Conservation (phyloP, 2,329 filamentous ascomycete species). For the Davidsoniella australis region DNA sequence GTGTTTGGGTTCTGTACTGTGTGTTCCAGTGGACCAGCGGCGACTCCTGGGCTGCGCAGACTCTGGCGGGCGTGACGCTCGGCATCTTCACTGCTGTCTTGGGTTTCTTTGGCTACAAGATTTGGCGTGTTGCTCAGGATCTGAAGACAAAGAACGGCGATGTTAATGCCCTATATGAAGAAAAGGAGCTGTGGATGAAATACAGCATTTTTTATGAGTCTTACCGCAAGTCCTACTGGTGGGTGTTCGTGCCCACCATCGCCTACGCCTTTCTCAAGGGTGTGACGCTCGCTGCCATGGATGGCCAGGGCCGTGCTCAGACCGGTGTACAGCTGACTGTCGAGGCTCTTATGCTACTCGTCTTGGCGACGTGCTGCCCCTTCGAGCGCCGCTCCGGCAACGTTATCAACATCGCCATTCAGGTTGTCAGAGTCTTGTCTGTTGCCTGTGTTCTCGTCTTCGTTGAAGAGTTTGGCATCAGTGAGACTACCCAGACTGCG, state of each 20-base stretch:
- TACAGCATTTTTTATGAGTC: conserved; percentile 96
- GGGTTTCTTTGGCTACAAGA: conserved; percentile 69
- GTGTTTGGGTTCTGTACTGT: conserved; percentile 89
- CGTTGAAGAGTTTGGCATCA: conserved; percentile 78
- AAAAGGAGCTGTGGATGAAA: conserved; percentile 83
- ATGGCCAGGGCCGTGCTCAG: conserved; percentile 74
- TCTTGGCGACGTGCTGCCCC: conserved; percentile 72
- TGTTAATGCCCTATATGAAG: conserved; percentile 56
- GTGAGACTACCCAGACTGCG: conserved; percentile 83
- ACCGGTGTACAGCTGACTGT: conserved; percentile 64
- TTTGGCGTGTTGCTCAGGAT: conserved; percentile 57
- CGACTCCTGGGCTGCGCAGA: conserved; percentile 85
- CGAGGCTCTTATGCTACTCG: conserved; percentile 59
- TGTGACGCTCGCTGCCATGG: conserved; percentile 64
- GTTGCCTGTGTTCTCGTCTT: conserved; percentile 82
- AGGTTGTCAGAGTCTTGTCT: conserved; percentile 74
- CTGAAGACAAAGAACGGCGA: conserved; percentile 65
- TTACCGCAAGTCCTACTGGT: conserved; percentile 92
- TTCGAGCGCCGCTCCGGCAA: conserved; percentile 78
- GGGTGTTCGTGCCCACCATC: conserved; percentile 82
- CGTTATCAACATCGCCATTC: conserved; percentile 85
- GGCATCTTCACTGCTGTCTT: conserved; percentile 64
- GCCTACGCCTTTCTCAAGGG: conserved; percentile 84
- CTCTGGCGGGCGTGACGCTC: conserved; percentile 67
- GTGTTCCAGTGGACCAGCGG: conserved; percentile 88